Percentiles rank a stretch among this genome's conserved stretches.
phyloP scores from a whole-genome alignment of 1,284 basidiomycete species.

The Psilocybe mexicana region DNA sequence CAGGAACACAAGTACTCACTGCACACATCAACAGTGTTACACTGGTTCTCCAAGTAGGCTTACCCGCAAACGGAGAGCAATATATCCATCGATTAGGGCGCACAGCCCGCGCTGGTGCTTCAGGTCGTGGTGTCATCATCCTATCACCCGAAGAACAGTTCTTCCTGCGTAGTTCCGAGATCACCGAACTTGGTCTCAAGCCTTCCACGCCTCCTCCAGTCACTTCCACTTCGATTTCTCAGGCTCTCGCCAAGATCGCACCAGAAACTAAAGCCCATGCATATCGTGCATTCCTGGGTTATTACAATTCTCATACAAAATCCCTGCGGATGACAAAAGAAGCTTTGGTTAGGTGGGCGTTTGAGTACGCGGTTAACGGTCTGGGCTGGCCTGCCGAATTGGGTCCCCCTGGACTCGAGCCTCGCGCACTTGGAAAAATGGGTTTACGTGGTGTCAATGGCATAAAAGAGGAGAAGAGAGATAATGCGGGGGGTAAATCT shows the following conservation, averaged over 20 bases:
- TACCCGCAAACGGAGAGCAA: constrained; percentile 78
- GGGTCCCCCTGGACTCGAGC: constrained; percentile 42
- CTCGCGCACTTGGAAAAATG: constrained; percentile 63
- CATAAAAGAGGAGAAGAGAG: constrained; percentile 1
- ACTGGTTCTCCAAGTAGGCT: constrained; percentile 66
- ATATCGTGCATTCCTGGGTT: constrained; percentile 60
- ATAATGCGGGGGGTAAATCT: not conserved
- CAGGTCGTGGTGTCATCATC: constrained; percentile 62
- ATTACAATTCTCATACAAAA: constrained; percentile 51
- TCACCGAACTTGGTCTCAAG: constrained; percentile 43
- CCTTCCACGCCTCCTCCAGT: constrained; percentile 17
- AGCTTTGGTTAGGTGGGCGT: constrained; percentile 45
- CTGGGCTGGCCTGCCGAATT: constrained; percentile 35
- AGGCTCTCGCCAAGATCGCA: constrained; percentile 2
- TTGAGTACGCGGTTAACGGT: constrained; percentile 44
- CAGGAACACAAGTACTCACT: constrained; percentile 26
- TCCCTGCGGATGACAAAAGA: constrained; percentile 42
- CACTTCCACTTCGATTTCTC: not conserved
- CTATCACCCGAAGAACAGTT: constrained; percentile 54
- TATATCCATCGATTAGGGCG: constrained; percentile 93
- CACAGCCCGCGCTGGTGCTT: constrained; percentile 83
- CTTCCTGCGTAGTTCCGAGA: constrained; percentile 49
- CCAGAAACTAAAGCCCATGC: constrained; percentile 45
- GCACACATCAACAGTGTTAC: constrained; percentile 40
- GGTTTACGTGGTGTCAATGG: constrained; percentile 53